phyloP scores from a whole-genome alignment of 192 early-diverging fungal genomes.

The Linnemannia zychae region DNA sequence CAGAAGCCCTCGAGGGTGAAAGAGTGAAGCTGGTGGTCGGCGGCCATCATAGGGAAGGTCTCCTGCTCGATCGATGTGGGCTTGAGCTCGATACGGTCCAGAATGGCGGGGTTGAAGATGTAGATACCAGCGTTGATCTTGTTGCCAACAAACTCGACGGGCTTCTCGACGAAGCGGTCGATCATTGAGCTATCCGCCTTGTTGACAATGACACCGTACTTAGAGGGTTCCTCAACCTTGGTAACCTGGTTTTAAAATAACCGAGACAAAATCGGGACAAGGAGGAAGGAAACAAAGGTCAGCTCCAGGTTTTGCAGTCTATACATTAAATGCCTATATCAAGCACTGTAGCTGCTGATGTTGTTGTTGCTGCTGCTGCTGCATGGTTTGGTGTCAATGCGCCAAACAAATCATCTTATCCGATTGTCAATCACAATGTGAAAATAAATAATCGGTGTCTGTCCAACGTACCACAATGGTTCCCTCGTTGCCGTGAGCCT shows the following conservation, averaged over 20 bases:
- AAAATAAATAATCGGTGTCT: neutral
- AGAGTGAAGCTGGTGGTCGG: conserved; percentile 88
- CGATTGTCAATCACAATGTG: too few species aligned
- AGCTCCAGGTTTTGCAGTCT: too few species aligned
- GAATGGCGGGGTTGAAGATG: conserved; percentile 93
- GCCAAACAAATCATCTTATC: too few species aligned
- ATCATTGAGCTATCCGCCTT: conserved; percentile 80
- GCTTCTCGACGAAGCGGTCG: conserved; percentile 98
- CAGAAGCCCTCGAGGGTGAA: conserved; percentile 97
- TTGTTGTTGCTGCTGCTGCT: too few species aligned
- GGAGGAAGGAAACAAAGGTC: neutral
- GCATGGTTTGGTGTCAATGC: too few species aligned
- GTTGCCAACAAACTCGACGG: conserved; percentile 93
- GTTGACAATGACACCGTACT: conserved; percentile 98
- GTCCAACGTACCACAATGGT: conserved; percentile 83
- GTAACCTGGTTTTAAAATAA: conserved; percentile 71
- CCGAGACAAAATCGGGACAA: neutral
- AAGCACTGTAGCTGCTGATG: neutral
- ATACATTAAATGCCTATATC: too few species aligned
- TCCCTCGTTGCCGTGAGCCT: conserved; percentile 91
- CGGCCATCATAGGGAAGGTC: conserved; percentile 94
- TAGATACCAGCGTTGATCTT: conserved; percentile 99
- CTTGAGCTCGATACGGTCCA: conserved; percentile 92
- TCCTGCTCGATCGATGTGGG: conserved; percentile 99
- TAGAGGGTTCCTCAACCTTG: conserved; percentile 97